phyloP scores from a whole-genome alignment of 2,329 filamentous ascomycete species.

The Talaromyces sp. region DNA sequence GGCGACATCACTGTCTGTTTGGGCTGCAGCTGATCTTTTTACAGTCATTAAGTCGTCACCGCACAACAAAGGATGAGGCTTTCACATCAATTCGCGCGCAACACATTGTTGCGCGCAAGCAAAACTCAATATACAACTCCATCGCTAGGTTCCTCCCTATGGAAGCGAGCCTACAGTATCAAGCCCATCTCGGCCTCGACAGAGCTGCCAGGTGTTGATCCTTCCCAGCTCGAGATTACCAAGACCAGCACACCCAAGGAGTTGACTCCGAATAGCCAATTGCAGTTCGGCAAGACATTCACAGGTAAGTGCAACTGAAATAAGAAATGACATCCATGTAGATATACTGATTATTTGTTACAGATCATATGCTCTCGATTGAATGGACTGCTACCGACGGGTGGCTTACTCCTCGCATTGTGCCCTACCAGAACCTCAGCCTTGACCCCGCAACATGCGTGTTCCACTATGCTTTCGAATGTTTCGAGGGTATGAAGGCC shows the following conservation, averaged over 20 bases:
- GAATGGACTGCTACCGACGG: slow-evolving; percentile 86
- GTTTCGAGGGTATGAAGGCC: slow-evolving; percentile 99
- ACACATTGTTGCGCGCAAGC: slow-evolving; percentile 27
- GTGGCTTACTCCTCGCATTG: slow-evolving; percentile 80
- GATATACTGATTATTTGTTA: background rate
- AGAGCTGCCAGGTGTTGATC: slow-evolving; percentile 65
- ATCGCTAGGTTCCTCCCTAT: slow-evolving; percentile 35
- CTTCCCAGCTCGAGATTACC: slow-evolving; percentile 70
- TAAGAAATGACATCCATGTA: background rate
- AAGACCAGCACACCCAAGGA: slow-evolving; percentile 73
- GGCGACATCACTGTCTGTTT: background rate
- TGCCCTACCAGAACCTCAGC: slow-evolving; percentile 93
- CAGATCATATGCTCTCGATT: slow-evolving; percentile 94
- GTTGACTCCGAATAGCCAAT: slow-evolving; percentile 69
- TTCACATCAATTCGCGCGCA: slow-evolving; percentile 36
- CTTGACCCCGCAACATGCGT: slow-evolving; percentile 95
- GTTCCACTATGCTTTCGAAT: slow-evolving; percentile 97
- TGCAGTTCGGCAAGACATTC: slow-evolving; percentile 87
- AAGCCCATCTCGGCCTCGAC: slow-evolving; percentile 27
- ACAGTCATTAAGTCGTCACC: background rate
- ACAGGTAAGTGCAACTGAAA: slow-evolving; percentile 60
- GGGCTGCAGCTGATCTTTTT: background rate
- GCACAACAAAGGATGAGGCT: slow-evolving; percentile 29
- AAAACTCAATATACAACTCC: slow-evolving; percentile 27
- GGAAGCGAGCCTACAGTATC: slow-evolving; percentile 50